Percentiles rank a stretch among this genome's conserved stretches.
phyloP scores from a whole-genome alignment of 2,329 filamentous ascomycete genomes.

The Ophiostoma himal-ulmi region DNA sequence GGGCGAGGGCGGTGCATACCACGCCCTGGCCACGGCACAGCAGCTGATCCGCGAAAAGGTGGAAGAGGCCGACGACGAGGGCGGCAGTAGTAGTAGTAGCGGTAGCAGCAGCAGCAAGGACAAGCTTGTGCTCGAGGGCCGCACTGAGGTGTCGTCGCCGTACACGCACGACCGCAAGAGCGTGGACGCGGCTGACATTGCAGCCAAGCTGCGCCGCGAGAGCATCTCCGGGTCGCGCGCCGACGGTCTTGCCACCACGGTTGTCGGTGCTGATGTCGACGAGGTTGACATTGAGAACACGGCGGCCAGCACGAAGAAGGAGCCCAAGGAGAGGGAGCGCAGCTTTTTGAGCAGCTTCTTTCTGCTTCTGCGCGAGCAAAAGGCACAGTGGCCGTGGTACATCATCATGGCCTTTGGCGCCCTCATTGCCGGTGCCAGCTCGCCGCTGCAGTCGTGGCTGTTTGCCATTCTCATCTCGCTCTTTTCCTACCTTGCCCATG shows the following conservation, averaged over 20 bases:
- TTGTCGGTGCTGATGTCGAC: background rate
- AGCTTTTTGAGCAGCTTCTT: constrained; percentile 50
- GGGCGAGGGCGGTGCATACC: constrained; percentile 58
- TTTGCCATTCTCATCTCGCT: constrained; percentile 46
- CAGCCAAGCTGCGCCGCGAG: constrained; percentile 21
- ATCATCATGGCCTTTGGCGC: constrained; percentile 43
- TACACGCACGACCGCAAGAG: constrained; percentile 38
- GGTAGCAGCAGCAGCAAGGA: constrained; percentile 28
- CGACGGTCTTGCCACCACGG: background rate
- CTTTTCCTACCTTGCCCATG: constrained; percentile 40
- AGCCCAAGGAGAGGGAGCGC: constrained; percentile 31
- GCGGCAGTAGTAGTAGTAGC: constrained; percentile 30
- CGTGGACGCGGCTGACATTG: constrained; percentile 29
- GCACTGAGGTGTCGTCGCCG: constrained; percentile 2
- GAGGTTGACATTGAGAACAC: background rate
- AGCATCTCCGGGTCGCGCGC: background rate
- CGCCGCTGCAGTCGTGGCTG: constrained; percentile 45
- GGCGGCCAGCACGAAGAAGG: constrained; percentile 9
- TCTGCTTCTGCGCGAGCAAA: constrained; percentile 52
- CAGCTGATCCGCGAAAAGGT: constrained; percentile 39
- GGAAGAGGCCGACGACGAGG: constrained; percentile 24
- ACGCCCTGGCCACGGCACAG: constrained; percentile 60
- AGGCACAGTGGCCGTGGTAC: constrained; percentile 46
- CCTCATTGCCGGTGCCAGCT: constrained; percentile 34
- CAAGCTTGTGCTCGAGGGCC: background rate